Percentiles rank a stretch among this genome's conserved stretches.
Evolutionary conservation across 345 rosid genomes (phyloP).

Genomic region (Gossypioides kirkii): DNA sequence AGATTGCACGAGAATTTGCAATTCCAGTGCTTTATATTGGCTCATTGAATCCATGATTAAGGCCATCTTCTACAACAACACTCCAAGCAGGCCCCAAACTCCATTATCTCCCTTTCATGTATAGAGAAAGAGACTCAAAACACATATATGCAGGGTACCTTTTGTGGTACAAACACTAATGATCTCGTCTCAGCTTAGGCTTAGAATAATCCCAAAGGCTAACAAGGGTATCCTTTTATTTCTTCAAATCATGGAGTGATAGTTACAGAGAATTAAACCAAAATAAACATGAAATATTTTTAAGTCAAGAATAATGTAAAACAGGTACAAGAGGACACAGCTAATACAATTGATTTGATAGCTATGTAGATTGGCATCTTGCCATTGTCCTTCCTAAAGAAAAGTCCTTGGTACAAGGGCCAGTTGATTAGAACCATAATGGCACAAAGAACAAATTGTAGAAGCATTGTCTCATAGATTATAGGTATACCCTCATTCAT

Average conservation of each 20-base stretch:
- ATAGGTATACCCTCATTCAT: not conserved
- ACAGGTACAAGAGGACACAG: not conserved
- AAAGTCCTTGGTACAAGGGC: constrained; percentile 58
- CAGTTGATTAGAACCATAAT: constrained; percentile 43
- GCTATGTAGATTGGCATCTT: constrained; percentile 45
- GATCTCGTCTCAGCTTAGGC: too few species aligned
- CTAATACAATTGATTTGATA: constrained; percentile 15
- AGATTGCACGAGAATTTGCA: too few species aligned
- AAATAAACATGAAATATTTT: not conserved
- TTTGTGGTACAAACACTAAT: too few species aligned
- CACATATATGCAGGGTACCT: too few species aligned
- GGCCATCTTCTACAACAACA: too few species aligned
- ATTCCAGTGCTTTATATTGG: too few species aligned
- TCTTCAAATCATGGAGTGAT: not conserved
- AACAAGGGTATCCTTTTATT: not conserved
- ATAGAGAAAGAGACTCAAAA: too few species aligned
- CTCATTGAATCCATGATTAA: too few species aligned
- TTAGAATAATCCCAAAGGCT: not conserved
- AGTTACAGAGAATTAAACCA: not conserved
- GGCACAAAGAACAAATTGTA: constrained; percentile 48
- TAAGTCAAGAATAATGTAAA: not conserved
- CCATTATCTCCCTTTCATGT: too few species aligned
- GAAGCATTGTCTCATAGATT: constrained; percentile 25
- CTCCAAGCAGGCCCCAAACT: too few species aligned
- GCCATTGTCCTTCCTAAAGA: constrained; percentile 59